Percentiles rank a stretch among this genome's conserved stretches.
phyloP scores from a whole-genome alignment of 1,139 yeast species.

The Taiozyma sp. region DNA sequence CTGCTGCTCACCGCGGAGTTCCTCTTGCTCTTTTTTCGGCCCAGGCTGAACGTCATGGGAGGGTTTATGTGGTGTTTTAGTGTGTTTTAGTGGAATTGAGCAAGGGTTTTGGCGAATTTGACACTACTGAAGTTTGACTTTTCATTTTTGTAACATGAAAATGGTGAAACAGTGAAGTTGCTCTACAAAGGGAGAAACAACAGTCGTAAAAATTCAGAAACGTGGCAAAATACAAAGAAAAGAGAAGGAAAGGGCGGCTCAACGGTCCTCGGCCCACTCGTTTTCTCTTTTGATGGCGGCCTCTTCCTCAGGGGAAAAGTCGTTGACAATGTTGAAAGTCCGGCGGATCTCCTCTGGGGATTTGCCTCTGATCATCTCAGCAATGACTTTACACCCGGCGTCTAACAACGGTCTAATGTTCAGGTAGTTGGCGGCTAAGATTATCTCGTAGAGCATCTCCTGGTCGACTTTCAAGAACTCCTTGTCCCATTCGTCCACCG shows the following conservation, averaged over 20 bases:
- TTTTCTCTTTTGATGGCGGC: constrained; percentile 96
- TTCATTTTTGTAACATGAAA: neutral
- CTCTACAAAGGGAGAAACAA: neutral
- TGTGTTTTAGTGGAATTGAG: neutral
- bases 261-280: constrained; percentile 99
- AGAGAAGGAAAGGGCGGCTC: constrained; percentile 10
- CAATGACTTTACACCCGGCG: constrained; percentile 95
- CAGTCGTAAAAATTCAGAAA: neutral
- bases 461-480: constrained; percentile 95
- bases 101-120: neutral
- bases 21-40: neutral
- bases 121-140: neutral
- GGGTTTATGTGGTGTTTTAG: neutral
- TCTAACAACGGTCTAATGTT: constrained; percentile 91
- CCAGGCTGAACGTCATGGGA: neutral
- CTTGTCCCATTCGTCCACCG: constrained; percentile 95
- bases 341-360: constrained; percentile 95
- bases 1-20: neutral
- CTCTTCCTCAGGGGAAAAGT: constrained; percentile 97
- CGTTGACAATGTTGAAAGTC: constrained; percentile 93
- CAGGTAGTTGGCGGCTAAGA: constrained; percentile 91
- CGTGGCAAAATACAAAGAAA: neutral
- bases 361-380: constrained; percentile 96
- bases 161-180: too few species aligned
- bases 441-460: constrained; percentile 96